Evolutionary conservation across 2,329 filamentous ascomycete genomes (phyloP).

Genomic region (Ophiocordyceps sinensis): DNA sequence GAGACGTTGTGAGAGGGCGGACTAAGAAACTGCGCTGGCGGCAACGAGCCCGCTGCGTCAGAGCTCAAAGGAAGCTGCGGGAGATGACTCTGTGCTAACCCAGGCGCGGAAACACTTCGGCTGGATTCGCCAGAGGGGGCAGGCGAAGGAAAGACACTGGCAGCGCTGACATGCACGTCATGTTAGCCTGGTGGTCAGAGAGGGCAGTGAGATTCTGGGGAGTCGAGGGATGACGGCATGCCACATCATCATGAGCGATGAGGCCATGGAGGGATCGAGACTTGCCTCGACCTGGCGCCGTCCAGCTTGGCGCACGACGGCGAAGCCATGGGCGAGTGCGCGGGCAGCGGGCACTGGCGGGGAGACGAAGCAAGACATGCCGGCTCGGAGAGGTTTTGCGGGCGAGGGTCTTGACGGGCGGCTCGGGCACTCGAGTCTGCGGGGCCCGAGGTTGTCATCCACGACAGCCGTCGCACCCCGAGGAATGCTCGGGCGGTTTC

Average conservation of each 20-base stretch:
- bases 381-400: too few species aligned
- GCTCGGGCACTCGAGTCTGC: not conserved
- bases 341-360: not conserved
- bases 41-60: too few species aligned
- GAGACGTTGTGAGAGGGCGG: not conserved
- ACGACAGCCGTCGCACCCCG: conserved; percentile 17
- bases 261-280: too few species aligned
- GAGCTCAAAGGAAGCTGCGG: not conserved
- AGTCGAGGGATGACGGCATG: too few species aligned
- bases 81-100: not conserved
- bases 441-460: conserved; percentile 9
- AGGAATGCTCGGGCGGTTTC: conserved; percentile 25
- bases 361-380: not conserved
- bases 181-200: not conserved
- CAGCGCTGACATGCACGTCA: not conserved
- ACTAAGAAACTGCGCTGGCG: not conserved
- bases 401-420: too few species aligned
- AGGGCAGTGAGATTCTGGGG: too few species aligned
- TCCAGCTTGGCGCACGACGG: not conserved
- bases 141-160: conserved; percentile 42
- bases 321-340: not conserved
- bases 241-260: too few species aligned
- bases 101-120: conserved; percentile 14
- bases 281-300: not conserved
- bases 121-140: conserved; percentile 47